phyloP scores from a whole-genome alignment of 2,329 filamentous ascomycete species.

The Huntiella moniliformis region DNA sequence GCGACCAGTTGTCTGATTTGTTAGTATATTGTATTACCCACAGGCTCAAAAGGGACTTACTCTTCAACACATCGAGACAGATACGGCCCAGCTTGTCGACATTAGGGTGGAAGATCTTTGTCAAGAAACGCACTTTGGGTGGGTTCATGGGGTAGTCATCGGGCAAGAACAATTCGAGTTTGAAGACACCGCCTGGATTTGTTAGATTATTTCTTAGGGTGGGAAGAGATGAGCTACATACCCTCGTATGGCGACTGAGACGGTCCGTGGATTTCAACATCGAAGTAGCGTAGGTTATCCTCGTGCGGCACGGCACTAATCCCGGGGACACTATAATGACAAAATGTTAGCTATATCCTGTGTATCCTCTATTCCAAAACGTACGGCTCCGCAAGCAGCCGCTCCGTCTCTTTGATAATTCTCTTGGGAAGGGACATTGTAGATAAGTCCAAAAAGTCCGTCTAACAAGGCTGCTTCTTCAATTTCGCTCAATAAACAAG shows the following conservation, averaged over 20 bases:
- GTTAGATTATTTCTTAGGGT: not conserved
- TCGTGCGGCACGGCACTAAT: slow-evolving; percentile 93
- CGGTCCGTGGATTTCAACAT: slow-evolving; percentile 88
- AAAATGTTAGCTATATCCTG: slow-evolving; percentile 8
- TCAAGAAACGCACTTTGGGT: slow-evolving; percentile 94
- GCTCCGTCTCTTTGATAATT: slow-evolving; percentile 96
- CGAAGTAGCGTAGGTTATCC: slow-evolving; percentile 94
- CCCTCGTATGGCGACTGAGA: slow-evolving; percentile 89
- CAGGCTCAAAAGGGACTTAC: slow-evolving; percentile 29
- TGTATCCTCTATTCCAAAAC: not conserved
- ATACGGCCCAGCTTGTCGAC: slow-evolving; percentile 96
- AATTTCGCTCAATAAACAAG: too few relatives aligned
- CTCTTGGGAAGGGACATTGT: slow-evolving; percentile 72
- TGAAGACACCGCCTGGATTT: slow-evolving; percentile 60
- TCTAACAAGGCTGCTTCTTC: too few relatives aligned
- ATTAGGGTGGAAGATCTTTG: slow-evolving; percentile 98
- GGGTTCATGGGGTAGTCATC: slow-evolving; percentile 99
- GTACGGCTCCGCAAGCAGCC: slow-evolving; percentile 90
- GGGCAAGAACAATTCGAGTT: slow-evolving; percentile 89
- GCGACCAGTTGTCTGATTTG: slow-evolving; percentile 82
- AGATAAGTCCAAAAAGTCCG: too few relatives aligned
- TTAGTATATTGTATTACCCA: not conserved
- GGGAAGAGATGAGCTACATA: slow-evolving; percentile 21
- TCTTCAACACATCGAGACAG: slow-evolving; percentile 92
- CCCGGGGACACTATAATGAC: slow-evolving; percentile 55